Percentiles rank a stretch among this genome's conserved stretches.
These are phyloP conservation scores for Fagus sylvatica DNA, from an alignment of 306 rosid genomes.

Conservation along the genomic window DNA sequence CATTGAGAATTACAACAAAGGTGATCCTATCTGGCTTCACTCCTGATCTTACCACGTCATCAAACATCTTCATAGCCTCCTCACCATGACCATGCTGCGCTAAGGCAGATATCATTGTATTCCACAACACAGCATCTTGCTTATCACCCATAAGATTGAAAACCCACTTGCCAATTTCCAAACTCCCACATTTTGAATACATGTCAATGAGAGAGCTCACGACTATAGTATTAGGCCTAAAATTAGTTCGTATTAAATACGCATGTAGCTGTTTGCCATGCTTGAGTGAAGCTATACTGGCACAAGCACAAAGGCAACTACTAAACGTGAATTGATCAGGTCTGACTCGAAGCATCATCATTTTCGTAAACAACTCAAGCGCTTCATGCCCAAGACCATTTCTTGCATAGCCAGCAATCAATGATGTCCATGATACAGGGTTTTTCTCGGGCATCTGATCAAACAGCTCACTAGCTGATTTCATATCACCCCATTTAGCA, in stretches of 20 bases:
- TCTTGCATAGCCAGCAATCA: conserved; percentile 70
- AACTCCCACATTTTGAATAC: conserved; percentile 76
- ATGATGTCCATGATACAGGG: conserved; percentile 72
- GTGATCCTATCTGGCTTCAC: conserved; percentile 66
- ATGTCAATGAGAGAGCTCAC: conserved; percentile 74
- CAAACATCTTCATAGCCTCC: conserved; percentile 55
- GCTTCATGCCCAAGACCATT: conserved; percentile 71
- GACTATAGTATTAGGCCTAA: conserved; percentile 64
- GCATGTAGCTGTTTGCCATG: conserved; percentile 75
- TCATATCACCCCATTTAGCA: conserved; percentile 66
- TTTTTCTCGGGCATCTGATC: conserved; percentile 68
- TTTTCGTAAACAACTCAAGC: conserved; percentile 56
- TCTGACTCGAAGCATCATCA: conserved; percentile 48
- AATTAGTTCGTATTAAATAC: conserved; percentile 50
- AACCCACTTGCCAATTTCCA: conserved; percentile 50
- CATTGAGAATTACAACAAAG: conserved; percentile 59
- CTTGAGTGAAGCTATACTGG: conserved; percentile 55
- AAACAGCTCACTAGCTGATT: conserved; percentile 57
- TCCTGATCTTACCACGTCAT: conserved; percentile 56
- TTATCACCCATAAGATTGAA: conserved; percentile 49
- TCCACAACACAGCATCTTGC: conserved; percentile 74
- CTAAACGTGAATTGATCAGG: conserved; percentile 87
- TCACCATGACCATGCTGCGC: conserved; percentile 62
- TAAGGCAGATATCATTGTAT: conserved; percentile 69
- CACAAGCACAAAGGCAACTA: conserved; percentile 79